Percentiles rank a stretch among this genome's conserved stretches.
Conservation (phyloP, 148 eudicot species). For the Pharnaceum exiguum region DNA sequence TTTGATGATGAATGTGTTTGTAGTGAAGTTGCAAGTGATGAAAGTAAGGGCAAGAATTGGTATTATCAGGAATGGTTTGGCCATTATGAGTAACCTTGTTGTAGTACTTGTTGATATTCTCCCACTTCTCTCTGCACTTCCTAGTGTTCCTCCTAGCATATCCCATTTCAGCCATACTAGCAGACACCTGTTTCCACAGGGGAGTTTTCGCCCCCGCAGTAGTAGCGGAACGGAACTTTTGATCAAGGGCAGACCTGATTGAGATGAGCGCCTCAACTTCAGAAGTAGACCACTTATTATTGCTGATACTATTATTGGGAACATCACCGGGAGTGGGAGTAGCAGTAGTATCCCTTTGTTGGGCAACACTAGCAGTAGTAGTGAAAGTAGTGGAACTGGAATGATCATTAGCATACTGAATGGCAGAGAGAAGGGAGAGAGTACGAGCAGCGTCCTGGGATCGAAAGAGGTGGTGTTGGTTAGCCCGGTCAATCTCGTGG, state of each 20-base stretch:
- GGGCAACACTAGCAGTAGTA: not conserved
- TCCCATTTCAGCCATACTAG: slow-evolving; percentile 39
- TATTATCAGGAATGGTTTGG: slow-evolving; percentile 19
- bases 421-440: slow-evolving; percentile 41
- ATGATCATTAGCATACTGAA: slow-evolving; percentile 31
- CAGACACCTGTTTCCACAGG: slow-evolving; percentile 48
- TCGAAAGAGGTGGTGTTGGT: slow-evolving; percentile 28
- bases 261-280: slow-evolving; percentile 58
- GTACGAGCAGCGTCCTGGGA: slow-evolving; percentile 40
- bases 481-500: slow-evolving; percentile 36
- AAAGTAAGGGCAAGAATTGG: slow-evolving; percentile 45
- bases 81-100: slow-evolving; percentile 26
- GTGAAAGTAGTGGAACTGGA: not conserved
- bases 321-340: not conserved
- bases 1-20: slow-evolving; percentile 24
- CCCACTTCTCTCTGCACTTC: slow-evolving; percentile 60
- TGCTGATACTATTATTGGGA: slow-evolving; percentile 11
- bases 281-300: slow-evolving; percentile 46
- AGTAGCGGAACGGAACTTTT: slow-evolving; percentile 34
- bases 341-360: slow-evolving; percentile 13
- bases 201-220: slow-evolving; percentile 27
- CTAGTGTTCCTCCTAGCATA: slow-evolving; percentile 35
- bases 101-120: slow-evolving; percentile 44
- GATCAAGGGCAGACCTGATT: slow-evolving; percentile 37
- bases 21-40: slow-evolving; percentile 37